These are phyloP conservation scores for Trichoderma guizhouense DNA, from an alignment of 2,329 filamentous ascomycete genomes.

Conservation along the genomic window DNA sequence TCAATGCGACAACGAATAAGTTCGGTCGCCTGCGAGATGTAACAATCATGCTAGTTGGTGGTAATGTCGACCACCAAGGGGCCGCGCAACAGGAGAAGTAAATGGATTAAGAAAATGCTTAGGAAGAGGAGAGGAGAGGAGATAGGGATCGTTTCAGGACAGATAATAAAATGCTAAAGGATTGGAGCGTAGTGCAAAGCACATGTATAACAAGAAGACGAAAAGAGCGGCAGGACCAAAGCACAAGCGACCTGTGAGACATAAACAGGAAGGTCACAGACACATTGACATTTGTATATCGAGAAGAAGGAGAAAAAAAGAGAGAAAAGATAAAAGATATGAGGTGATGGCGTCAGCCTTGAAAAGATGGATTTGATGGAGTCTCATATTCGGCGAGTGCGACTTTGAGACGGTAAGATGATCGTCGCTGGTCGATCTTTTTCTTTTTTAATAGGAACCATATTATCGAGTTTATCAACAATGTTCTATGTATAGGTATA, in stretches of 20 bases:
- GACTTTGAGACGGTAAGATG: neutral
- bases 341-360: neutral
- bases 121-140: neutral
- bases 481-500: neutral
- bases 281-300: neutral
- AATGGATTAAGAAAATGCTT: neutral
- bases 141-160: neutral
- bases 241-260: neutral
- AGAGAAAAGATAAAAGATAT: neutral
- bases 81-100: neutral
- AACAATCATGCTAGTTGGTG: slow-evolving; percentile 2
- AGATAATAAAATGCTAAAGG: neutral
- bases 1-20: slow-evolving; percentile 3
- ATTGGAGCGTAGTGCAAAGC: neutral
- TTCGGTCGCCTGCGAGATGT: slow-evolving; percentile 15
- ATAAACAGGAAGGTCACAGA: slow-evolving; percentile 7
- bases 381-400: neutral
- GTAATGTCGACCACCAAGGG: neutral
- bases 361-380: neutral
- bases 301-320: neutral
- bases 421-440: neutral
- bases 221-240: slow-evolving; percentile 1
- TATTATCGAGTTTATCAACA: neutral
- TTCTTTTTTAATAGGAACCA: neutral
- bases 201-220: neutral